Evolutionary conservation across 495 filamentous ascomycete genomes (phyloP).

Genomic region (Penicillium macrosclerotiorum): DNA sequence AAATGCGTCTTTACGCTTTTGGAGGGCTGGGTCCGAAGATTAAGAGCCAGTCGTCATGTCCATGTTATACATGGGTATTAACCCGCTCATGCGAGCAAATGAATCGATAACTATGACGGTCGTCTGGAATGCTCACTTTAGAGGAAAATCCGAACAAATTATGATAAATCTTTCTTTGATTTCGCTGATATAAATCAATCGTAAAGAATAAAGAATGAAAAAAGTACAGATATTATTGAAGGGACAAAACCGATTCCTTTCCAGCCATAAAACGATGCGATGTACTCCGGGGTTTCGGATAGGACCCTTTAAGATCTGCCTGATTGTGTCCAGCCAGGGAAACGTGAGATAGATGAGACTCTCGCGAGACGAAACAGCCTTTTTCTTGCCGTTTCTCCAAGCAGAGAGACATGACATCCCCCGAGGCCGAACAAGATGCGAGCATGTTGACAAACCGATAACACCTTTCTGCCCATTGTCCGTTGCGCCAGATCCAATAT

Average conservation of each 20-base stretch:
- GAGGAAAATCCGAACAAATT: not conserved
- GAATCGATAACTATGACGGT: not conserved
- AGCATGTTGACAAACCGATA: conserved; percentile 32
- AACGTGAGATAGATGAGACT: not conserved
- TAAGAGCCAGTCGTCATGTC: too few relatives aligned
- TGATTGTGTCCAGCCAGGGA: not conserved
- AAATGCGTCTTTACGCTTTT: too few relatives aligned
- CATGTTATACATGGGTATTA: too few relatives aligned
- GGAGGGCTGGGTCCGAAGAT: too few relatives aligned
- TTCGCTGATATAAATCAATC: conserved; percentile 3
- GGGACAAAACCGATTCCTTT: conserved; percentile 3
- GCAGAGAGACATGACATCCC: conserved; percentile 17
- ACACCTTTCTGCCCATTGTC: conserved; percentile 43
- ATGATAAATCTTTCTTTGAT: not conserved
- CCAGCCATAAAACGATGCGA: conserved; percentile 1
- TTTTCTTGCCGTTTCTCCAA: conserved; percentile 5
- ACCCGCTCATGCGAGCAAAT: too few relatives aligned
- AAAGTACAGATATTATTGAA: conserved; percentile 6
- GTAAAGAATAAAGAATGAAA: conserved; percentile 8
- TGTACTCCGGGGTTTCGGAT: not conserved
- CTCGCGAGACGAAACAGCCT: conserved; percentile 5
- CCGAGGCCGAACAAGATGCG: conserved; percentile 23
- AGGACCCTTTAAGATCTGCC: not conserved
- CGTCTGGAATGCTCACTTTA: not conserved
- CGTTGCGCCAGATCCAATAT: conserved; percentile 38